Evolutionary conservation across 495 filamentous ascomycete species (phyloP).

Genomic region (Podospora comata): DNA sequence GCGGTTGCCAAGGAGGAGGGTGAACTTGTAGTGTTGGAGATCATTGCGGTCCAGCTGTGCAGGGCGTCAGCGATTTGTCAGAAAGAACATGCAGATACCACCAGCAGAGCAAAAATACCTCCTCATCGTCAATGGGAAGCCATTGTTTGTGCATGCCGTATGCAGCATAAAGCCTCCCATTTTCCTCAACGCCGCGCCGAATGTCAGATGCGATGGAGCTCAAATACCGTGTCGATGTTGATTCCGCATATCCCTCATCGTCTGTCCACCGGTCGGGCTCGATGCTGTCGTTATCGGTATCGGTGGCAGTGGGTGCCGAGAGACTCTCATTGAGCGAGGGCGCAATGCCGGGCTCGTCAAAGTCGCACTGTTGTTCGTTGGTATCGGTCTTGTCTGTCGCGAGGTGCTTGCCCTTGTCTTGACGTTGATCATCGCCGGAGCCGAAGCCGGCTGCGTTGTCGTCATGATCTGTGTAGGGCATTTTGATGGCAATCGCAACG

Average conservation of each 20-base stretch:
- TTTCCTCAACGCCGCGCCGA: slow-evolving; percentile 17
- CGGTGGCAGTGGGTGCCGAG: neutral
- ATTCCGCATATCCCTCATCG: slow-evolving; percentile 16
- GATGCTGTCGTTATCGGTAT: slow-evolving; percentile 3
- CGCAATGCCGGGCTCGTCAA: neutral
- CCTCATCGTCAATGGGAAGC: slow-evolving; percentile 18
- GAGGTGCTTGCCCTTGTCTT: neutral
- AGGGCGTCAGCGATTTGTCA: neutral
- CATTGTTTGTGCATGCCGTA: slow-evolving; percentile 20
- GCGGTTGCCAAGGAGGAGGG: slow-evolving; percentile 48
- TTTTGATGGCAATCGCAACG: neutral
- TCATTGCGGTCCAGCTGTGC: slow-evolving; percentile 20
- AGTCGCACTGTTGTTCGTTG: neutral
- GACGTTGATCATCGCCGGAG: neutral
- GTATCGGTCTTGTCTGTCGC: neutral
- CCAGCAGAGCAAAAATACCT: neutral
- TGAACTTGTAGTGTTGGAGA: slow-evolving; percentile 31
- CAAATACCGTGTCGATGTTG: slow-evolving; percentile 18
- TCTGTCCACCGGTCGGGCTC: slow-evolving; percentile 11
- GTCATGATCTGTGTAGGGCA: neutral
- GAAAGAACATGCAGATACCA: neutral
- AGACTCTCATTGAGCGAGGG: neutral
- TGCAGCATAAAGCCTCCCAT: slow-evolving; percentile 16
- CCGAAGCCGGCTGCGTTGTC: neutral
- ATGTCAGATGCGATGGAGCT: slow-evolving; percentile 21